Evolutionary conservation across 441 rosid genomes (phyloP), one percentile per base, ranked within the genome.

Genomic region (Bruguiera hainesii): DNA sequence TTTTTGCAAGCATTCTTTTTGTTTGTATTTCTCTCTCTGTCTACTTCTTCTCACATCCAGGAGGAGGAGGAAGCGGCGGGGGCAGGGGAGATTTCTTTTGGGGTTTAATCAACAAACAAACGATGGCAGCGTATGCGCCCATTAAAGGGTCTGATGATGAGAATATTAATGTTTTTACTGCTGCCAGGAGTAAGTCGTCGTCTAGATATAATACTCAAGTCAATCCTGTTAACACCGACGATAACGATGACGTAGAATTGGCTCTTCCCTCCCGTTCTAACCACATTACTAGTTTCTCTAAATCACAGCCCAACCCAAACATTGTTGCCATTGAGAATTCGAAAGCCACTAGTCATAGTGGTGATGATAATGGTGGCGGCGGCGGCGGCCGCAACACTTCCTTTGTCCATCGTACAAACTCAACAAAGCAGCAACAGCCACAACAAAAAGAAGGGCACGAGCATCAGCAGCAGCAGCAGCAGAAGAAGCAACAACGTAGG

Each of bases 61-160:
- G 13, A 4, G 48, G 18, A 42, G 15, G 4, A 37, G 46, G 46
- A 37, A 3, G 15, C 10, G 46, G 15, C 13, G 46, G 46, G 15
- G 10, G 48, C 16, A 13, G 16, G 18, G 0, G 48, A 42, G 48
- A 42, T 42, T 13, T 42, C 5, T 42, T 13, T 42, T 42, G 3
- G 10, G 48, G 48, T 42, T 37, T 37, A 37, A 37, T 59, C 30
- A 7, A 13, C 28, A 6, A 33, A 33, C 37, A 33, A 33, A 48
- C 49, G 26, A 75, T 66, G 79, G 70, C 80, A 57, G 50, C 68
- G 70, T 55, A 55, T 23, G 78, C 73, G 75, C 73, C 80, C 64
- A 66, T 80, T 28, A 80, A 77, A 70, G 62, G 58, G 18, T 49
- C 56, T 26, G 80, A 72, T 4, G 78, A 61, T 56, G 67, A 60